These are phyloP conservation scores for Eucalyptus pauciflora DNA, from an alignment of 345 rosid genomes.

Conservation along the genomic window DNA sequence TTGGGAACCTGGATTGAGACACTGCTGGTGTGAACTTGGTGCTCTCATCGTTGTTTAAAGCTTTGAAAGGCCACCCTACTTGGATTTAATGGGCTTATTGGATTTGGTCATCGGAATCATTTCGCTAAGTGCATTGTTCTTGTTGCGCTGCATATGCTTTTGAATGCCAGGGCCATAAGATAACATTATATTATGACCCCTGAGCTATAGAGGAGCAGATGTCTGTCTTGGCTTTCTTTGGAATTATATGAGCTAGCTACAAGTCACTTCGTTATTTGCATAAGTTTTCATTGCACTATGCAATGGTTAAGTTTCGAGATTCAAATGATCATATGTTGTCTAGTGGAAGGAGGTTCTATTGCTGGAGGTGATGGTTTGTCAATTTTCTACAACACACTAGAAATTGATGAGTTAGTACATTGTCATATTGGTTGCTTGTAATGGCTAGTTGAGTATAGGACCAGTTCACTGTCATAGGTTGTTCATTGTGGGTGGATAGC, in stretches of 20 bases:
- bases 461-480: not conserved
- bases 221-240: too few species aligned
- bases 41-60: not conserved
- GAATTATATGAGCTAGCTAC: rapidly evolving
- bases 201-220: too few species aligned
- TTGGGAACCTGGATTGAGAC: too few species aligned
- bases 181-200: too few species aligned
- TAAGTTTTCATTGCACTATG: not conserved
- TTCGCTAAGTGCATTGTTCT: not conserved
- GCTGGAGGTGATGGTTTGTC: not conserved
- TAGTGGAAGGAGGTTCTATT: not conserved
- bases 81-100: not conserved
- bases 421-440: not conserved
- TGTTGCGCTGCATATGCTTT: too few species aligned
- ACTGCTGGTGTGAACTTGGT: not conserved
- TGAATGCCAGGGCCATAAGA: too few species aligned
- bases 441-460: not conserved
- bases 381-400: not conserved
- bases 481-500: not conserved
- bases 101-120: not conserved
- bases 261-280: not conserved
- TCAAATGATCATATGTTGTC: not conserved
- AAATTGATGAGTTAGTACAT: not conserved
- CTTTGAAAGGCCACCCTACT: not conserved
- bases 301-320: not conserved